A percentile compares a stretch with the other conserved stretches of the same genome.
phyloP scores from a whole-genome alignment of 2,329 filamentous ascomycete genomes.

The Cladophialophora carrionii region DNA sequence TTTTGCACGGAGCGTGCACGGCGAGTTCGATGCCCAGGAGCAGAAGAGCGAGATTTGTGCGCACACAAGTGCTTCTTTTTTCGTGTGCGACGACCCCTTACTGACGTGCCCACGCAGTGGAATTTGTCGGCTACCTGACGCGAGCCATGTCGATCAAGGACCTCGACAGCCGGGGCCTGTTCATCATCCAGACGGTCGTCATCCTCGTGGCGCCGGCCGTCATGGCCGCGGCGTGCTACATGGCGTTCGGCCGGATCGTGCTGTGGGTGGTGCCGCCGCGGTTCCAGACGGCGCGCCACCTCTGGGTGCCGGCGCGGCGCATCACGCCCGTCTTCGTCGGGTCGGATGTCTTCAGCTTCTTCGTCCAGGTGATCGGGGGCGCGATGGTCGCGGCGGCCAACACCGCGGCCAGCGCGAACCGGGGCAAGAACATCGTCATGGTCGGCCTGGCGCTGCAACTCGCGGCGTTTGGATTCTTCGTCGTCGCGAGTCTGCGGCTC shows the following conservation, averaged over 20 bases:
- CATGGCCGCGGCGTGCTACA: slow-evolving; percentile 55
- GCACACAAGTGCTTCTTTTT: too few species aligned
- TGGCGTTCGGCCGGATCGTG: slow-evolving; percentile 53
- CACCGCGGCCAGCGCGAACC: slow-evolving; percentile 34
- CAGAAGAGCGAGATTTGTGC: too few species aligned
- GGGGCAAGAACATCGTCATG: slow-evolving; percentile 52
- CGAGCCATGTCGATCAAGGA: slow-evolving; percentile 40
- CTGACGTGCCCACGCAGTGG: slow-evolving; percentile 39
- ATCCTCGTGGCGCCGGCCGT: slow-evolving; percentile 52
- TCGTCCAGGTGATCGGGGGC: slow-evolving; percentile 51
- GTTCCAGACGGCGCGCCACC: slow-evolving; percentile 42
- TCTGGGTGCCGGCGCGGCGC: slow-evolving; percentile 45
- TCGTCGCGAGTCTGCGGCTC: slow-evolving; percentile 48
- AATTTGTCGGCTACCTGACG: slow-evolving; percentile 46
- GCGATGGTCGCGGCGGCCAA: slow-evolving; percentile 43
- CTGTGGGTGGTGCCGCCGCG: slow-evolving; percentile 47
- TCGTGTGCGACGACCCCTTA: background rate
- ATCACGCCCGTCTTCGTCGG: slow-evolving; percentile 49
- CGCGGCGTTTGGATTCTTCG: slow-evolving; percentile 56
- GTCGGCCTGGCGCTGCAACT: slow-evolving; percentile 55
- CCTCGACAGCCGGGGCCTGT: slow-evolving; percentile 18
- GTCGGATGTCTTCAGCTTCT: slow-evolving; percentile 51
- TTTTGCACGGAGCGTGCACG: background rate
- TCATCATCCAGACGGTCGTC: slow-evolving; percentile 47
- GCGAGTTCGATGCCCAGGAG: background rate